phyloP scores from a whole-genome alignment of 495 filamentous ascomycete genomes.

The Lineolata rhizophorae region DNA sequence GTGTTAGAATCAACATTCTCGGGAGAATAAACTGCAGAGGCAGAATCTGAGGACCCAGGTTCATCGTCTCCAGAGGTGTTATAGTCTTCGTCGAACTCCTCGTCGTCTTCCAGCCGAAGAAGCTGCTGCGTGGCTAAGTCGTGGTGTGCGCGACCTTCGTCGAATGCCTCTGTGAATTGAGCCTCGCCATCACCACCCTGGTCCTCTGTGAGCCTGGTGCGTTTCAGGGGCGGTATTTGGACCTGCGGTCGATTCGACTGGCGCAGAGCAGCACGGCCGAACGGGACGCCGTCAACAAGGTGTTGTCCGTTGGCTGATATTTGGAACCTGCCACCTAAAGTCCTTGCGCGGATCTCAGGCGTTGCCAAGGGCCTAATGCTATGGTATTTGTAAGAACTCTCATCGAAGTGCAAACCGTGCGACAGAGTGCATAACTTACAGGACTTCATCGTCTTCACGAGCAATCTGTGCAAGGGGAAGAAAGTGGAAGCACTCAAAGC shows the following conservation, averaged over 20 bases:
- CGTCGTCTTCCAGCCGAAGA: background rate
- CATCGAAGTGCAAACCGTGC: background rate
- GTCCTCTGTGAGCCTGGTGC: background rate
- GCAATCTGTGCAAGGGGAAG: conserved; percentile 45
- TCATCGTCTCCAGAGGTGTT: too few species aligned
- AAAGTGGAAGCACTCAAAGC: conserved; percentile 83
- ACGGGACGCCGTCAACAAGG: conserved; percentile 74
- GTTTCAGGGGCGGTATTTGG: conserved; percentile 57
- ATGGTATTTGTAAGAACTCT: conserved; percentile 2
- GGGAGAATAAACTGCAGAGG: too few species aligned
- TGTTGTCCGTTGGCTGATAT: conserved; percentile 64
- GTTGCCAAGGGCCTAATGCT: conserved; percentile 68
- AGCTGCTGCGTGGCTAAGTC: background rate
- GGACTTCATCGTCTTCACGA: conserved; percentile 65
- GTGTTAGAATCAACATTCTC: too few species aligned
- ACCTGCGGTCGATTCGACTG: conserved; percentile 41
- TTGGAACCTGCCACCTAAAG: conserved; percentile 60
- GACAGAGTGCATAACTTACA: conserved; percentile 27
- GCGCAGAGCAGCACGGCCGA: conserved; percentile 51
- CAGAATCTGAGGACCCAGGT: too few species aligned
- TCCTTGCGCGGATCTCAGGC: conserved; percentile 50
- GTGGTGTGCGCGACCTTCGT: background rate
- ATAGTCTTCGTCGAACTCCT: background rate
- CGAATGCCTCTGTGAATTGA: background rate
- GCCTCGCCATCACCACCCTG: background rate